Base-by-base conservation (phyloP, 2,329 filamentous ascomycete genomes). In the Aureobasidium sp. region DNA sequence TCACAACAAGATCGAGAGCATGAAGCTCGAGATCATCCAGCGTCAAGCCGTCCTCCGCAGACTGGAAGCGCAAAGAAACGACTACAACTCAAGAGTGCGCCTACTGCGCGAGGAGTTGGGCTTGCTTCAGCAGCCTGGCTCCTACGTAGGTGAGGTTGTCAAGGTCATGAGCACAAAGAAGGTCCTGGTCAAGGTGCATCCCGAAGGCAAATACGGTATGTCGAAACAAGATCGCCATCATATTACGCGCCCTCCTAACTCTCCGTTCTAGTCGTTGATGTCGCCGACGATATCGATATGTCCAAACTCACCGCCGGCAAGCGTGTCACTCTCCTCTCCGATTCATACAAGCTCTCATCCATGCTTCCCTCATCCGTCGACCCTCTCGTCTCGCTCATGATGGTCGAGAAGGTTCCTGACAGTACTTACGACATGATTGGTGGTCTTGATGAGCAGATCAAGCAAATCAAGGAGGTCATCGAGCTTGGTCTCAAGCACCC, bases 351-450 rank as follows among this genome's bases (percentile, higher is more conserved):
- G 79, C 87, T 99, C 70, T 94, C 97, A 75, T 97, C 97, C 82
- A 95, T 97, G 80, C 86, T 99, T 10, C 94, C 94, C 23, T 97
- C 94, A 61, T 99, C 94, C 23, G 94, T 99, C 73, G 94, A 99
- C 73, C 94, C 94, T 41, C 88, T 99, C 63, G 94, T 99, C 62
- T 99, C 94, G 39, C 89, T 99, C 75, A 99, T 99, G 94, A 99
- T 99, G 94, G 94, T 99, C 58, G 94, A 99, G 76, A 99, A 99
- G 83, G 94, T 99, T 17, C 94, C 94, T 17, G 94, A 99, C 82
- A 97, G 91, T 80, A 99, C 94, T 74, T 99, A 99, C 82, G 94
- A 99, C 79, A 99, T 99, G 94, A 99, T 99, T 75, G 94, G 94
- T 78, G 94, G 94, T 68, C 81, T 99, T 65, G 94, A 99, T 75